These are phyloP conservation scores for Beauveria medogensis DNA, from an alignment of 2,329 filamentous ascomycete species.

Conservation along the genomic window DNA sequence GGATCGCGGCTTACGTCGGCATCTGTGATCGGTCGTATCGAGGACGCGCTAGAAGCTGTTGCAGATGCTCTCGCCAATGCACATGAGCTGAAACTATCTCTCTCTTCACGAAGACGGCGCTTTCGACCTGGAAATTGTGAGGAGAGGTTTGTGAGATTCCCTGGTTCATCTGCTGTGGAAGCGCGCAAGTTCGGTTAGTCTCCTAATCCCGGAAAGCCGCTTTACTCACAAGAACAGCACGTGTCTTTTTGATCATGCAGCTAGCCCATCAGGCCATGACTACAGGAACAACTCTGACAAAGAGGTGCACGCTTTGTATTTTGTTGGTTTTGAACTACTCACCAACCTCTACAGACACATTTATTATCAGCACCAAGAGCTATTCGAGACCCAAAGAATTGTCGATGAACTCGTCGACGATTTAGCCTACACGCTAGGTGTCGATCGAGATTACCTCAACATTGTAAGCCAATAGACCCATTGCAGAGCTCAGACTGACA, in stretches of 20 bases:
- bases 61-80: constrained; percentile 20
- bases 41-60: constrained; percentile 24
- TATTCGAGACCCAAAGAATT: constrained; percentile 60
- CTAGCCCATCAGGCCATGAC: constrained; percentile 51
- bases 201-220: background rate
- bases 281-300: constrained; percentile 48
- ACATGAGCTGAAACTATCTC: constrained; percentile 21
- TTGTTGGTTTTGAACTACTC: background rate
- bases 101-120: constrained; percentile 17
- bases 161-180: constrained; percentile 39
- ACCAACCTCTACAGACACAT: constrained; percentile 50
- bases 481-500: constrained; percentile 11
- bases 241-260: constrained; percentile 50
- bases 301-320: constrained; percentile 25
- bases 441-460: constrained; percentile 58
- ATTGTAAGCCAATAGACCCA: constrained; percentile 43
- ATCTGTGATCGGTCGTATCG: constrained; percentile 26
- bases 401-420: constrained; percentile 70
- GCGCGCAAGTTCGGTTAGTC: constrained; percentile 43
- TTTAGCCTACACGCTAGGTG: constrained; percentile 59
- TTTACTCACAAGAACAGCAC: constrained; percentile 31
- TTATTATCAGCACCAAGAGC: constrained; percentile 66
- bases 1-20: constrained; percentile 12
- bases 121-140: constrained; percentile 2
- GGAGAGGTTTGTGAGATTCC: constrained; percentile 30